These are phyloP conservation scores for Ammopiptanthus mongolicus DNA, from an alignment of 306 rosid species.

Conservation along the genomic window DNA sequence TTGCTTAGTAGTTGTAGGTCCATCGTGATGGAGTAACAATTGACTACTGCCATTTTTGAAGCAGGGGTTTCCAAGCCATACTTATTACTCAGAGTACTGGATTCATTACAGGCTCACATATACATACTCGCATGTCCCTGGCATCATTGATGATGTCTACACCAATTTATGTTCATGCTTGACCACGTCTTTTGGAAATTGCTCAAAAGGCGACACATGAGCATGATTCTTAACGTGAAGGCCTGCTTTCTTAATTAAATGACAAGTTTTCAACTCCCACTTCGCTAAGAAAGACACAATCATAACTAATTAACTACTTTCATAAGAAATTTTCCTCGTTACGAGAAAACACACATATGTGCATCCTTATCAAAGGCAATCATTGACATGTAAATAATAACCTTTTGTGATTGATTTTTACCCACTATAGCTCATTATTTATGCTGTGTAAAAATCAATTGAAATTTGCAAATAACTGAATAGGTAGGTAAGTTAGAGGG, in stretches of 20 bases:
- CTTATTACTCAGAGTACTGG: slow-evolving; percentile 19
- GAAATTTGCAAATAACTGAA: not conserved
- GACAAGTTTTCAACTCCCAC: slow-evolving; percentile 27
- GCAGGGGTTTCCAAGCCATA: slow-evolving; percentile 29
- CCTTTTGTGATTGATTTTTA: not conserved
- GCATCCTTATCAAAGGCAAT: slow-evolving; percentile 16
- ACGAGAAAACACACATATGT: not conserved
- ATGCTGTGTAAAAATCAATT: not conserved
- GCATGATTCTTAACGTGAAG: slow-evolving; percentile 22
- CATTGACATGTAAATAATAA: slow-evolving; percentile 6
- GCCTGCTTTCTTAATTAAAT: slow-evolving; percentile 22
- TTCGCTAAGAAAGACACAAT: slow-evolving; percentile 37
- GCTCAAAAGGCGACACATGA: slow-evolving; percentile 20
- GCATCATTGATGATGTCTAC: slow-evolving; percentile 21
- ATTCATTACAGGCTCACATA: not conserved
- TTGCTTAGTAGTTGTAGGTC: slow-evolving; percentile 23
- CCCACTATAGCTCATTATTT: not conserved
- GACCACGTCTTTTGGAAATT: not conserved
- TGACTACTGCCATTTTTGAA: slow-evolving; percentile 50
- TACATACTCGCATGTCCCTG: slow-evolving; percentile 9
- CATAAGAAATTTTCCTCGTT: not conserved
- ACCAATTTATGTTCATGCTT: slow-evolving; percentile 17
- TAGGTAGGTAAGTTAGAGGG: not conserved
- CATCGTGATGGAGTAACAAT: slow-evolving; percentile 33
- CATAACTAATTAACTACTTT: slow-evolving; percentile 32